Conservation (phyloP, 768 basidiomycete species). For the Russula ochroleuca region DNA sequence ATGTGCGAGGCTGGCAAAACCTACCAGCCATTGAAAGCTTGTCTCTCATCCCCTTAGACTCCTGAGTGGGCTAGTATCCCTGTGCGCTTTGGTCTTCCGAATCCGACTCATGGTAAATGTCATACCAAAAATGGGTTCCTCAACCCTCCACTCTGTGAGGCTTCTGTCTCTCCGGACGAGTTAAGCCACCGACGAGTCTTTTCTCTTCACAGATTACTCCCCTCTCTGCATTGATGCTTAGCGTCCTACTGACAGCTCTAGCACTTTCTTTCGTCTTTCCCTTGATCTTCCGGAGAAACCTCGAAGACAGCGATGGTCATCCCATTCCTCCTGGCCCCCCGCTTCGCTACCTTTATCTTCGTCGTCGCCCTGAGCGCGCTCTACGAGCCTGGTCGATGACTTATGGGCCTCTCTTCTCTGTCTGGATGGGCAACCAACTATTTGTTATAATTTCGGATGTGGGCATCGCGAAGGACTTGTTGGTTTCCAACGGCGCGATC, state of each 20-base stretch:
- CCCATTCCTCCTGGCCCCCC: slow-evolving; percentile 30
- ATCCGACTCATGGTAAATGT: slow-evolving; percentile 6
- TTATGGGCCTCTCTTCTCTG: slow-evolving; percentile 40
- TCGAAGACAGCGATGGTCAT: slow-evolving; percentile 30
- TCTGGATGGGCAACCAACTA: slow-evolving; percentile 45
- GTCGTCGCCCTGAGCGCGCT: slow-evolving; percentile 42
- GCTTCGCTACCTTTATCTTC: slow-evolving; percentile 38
- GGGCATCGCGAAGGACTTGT: slow-evolving; percentile 41
- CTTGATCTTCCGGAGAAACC: slow-evolving; percentile 26
- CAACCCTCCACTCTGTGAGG: slow-evolving; percentile 1
- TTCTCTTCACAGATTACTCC: slow-evolving; percentile 1
- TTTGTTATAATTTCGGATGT: slow-evolving; percentile 46
- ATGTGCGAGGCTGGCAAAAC: not conserved
- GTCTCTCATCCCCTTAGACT: not conserved
- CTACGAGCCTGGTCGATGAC: slow-evolving; percentile 43
- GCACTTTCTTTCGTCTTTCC: slow-evolving; percentile 18
- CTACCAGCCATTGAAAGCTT: not conserved
- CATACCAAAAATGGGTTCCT: not conserved
- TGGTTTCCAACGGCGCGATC: slow-evolving; percentile 33
- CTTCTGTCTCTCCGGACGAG: not conserved
- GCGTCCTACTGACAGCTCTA: slow-evolving; percentile 7
- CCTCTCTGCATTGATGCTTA: not conserved
- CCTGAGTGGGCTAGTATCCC: not conserved
- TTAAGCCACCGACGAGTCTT: not conserved
- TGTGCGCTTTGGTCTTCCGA: slow-evolving; percentile 4